These are phyloP conservation scores for Nicotiana undulata DNA, from an alignment of 257 asterid species.

Conservation along the genomic window DNA sequence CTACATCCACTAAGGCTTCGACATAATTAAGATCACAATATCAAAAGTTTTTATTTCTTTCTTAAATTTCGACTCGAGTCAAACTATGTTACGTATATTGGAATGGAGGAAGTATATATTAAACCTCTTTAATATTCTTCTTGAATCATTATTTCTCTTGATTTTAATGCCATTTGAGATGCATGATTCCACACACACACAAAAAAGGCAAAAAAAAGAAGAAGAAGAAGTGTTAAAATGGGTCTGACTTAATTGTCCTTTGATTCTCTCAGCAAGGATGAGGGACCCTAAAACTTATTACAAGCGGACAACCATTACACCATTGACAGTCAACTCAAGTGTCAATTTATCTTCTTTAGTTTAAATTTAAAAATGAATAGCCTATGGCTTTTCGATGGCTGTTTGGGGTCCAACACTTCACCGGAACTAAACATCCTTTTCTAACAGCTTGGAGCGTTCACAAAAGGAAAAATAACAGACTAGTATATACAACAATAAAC, in stretches of 20 bases:
- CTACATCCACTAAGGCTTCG: too few relatives aligned
- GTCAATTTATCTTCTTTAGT: not conserved
- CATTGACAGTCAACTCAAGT: not conserved
- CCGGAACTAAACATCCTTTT: not conserved
- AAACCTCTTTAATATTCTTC: not conserved
- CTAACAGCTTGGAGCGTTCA: not conserved
- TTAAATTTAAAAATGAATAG: not conserved
- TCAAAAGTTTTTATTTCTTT: too few relatives aligned
- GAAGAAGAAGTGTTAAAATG: not conserved
- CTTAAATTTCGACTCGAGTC: too few relatives aligned
- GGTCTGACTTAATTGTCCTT: not conserved
- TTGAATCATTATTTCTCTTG: not conserved
- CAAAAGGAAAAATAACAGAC: slow-evolving; percentile 1
- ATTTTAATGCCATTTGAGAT: not conserved
- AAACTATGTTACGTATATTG: too few relatives aligned
- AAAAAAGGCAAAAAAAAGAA: not conserved
- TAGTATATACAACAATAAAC: too few relatives aligned
- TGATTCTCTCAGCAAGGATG: not conserved
- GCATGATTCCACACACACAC: not conserved
- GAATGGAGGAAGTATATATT: not conserved
- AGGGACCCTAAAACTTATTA: not conserved
- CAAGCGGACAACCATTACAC: not conserved
- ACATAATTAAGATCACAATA: too few relatives aligned
- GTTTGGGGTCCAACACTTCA: not conserved
- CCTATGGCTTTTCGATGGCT: not conserved